Base-by-base conservation (phyloP, 331 rosid genomes). In the Quercus lobata region DNA sequence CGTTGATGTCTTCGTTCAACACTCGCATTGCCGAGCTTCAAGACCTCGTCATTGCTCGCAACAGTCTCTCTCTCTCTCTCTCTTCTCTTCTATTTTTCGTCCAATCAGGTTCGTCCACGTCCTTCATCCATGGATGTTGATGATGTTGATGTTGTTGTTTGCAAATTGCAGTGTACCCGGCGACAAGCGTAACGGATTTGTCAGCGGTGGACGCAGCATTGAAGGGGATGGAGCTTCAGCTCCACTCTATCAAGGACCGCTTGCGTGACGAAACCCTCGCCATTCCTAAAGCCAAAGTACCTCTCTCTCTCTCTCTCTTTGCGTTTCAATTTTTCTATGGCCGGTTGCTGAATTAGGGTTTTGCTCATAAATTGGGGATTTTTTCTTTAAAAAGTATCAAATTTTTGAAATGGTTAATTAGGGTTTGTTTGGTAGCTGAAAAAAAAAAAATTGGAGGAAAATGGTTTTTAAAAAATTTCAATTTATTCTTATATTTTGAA, bases 271-370 rank as follows among this genome's bases (percentile, higher is more conserved):
- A 95, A 82, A 86, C 89, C n/a, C 87, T 85, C 77, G 96, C 97
- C n/a, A 92, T 95, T 79, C 96, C 97, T n/a, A 94, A 94, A 90
- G 90, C 94, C 16, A 91, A 92, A 84, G 98, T 84, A 82, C 27
- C 16, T 52, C 34, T 34, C 30, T 69, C 57, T 25, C 73, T 22
- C 24, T 30, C 75, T n/a, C 52, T 62, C 12, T 22, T 3, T 60
- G 5, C 25, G 25, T 24, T 22, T 14, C 9, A 60, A 8, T 11
- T 17, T 1, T 62, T 62, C 69, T 2, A 62, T 14, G 1, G 69
- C 37, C 46, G 3, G 12, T 3, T 14, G 7, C 19, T 29, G 70
- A 61, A 1, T 9, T 22, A n/a, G 65, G 30, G 29, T 62, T 27
- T 62, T 27, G 69, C 29, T 25, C 25, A 14, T 25, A 24, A 25